Percentiles rank a stretch among this genome's conserved stretches.
These are phyloP conservation scores for Penicillium waksmanii DNA, from an alignment of 495 filamentous ascomycete genomes.

Conservation along the genomic window DNA sequence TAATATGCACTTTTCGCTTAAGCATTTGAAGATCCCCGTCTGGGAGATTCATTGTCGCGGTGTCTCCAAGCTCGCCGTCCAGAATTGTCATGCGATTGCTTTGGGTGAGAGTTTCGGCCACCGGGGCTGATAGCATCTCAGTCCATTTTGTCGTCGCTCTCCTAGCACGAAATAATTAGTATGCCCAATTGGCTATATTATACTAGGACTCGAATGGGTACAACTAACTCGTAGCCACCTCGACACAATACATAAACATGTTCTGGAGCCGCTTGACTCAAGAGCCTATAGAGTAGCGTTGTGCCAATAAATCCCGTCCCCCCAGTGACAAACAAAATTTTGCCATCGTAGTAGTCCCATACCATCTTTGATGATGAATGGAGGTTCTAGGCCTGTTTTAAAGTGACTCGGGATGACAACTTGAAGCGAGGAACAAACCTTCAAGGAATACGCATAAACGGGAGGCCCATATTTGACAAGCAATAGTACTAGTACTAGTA, in stretches of 20 bases:
- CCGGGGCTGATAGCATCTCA: constrained; percentile 17
- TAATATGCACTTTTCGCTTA: constrained; percentile 28
- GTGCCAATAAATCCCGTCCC: constrained; percentile 33
- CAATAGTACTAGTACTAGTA: background rate
- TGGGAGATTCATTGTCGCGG: constrained; percentile 31
- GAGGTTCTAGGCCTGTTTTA: background rate
- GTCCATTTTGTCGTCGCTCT: constrained; percentile 33
- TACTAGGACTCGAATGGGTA: no score
- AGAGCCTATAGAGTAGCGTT: constrained; percentile 26
- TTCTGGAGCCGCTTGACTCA: constrained; percentile 24
- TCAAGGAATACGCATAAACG: constrained; percentile 3
- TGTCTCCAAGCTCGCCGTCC: constrained; percentile 32
- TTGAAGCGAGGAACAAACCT: background rate
- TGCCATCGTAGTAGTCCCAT: constrained; percentile 33
- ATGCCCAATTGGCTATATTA: no score
- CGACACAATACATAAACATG: constrained; percentile 31
- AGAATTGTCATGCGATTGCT: constrained; percentile 26
- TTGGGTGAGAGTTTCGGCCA: constrained; percentile 15
- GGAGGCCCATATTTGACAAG: background rate
- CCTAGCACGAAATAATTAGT: constrained; percentile 7
- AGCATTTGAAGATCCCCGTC: constrained; percentile 29
- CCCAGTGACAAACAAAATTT: constrained; percentile 28
- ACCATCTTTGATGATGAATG: constrained; percentile 16
- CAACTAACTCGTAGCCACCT: constrained; percentile 26
- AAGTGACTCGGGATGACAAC: background rate